Evolutionary conservation across 1,139 yeast genomes (phyloP), one percentile per base, ranked within the genome.

Genomic region (Debaryomyces subglobosus): DNA sequence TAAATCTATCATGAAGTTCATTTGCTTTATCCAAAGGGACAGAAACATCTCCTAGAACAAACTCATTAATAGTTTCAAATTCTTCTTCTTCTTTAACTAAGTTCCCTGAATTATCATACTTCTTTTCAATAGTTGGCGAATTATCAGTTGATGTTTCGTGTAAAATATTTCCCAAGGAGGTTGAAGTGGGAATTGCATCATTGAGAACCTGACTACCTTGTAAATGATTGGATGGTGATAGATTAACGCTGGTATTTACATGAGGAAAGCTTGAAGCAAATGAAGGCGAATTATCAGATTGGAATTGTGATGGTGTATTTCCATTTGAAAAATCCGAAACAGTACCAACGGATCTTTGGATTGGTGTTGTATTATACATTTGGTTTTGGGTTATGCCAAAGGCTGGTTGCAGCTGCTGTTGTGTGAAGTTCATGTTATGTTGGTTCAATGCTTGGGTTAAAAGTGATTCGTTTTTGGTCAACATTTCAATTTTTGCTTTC

Each of bases 401-500:
- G 7, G 10, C 9, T n/a, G 43, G 56, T n/a, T 49, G 52, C 40
- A 58, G 59, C 34, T 56, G 63, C 34, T 59, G 65, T 29, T 64
- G 71, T 44, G 62, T 51, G 53, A 62, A 65, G 53, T 67, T 70
- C 51, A 69, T 47, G 53, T 73, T 74, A 60, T 76, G 75, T 57
- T 71, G 77, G 50, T 68, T 82, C 48, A 85, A 64, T 0, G 86
- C 89, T 53, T 83, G 85, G 0, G 90, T 83, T 40, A 86, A 77
- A 8, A 86, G 65, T 23, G 81, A 78, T 68, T 82, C 96, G 68
- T 86, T 87, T 56, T 85, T 77, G 34, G 89, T 85, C 29, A 89
- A 67, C 69, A 82, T 78, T 59, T 88, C 94, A 48, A 90, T 86
- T 67, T 89, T 89, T 30, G 88, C 78, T 55, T 87, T 83, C 55